phyloP scores from a whole-genome alignment of 1,284 basidiomycete genomes.

The Puccinia horiana region DNA sequence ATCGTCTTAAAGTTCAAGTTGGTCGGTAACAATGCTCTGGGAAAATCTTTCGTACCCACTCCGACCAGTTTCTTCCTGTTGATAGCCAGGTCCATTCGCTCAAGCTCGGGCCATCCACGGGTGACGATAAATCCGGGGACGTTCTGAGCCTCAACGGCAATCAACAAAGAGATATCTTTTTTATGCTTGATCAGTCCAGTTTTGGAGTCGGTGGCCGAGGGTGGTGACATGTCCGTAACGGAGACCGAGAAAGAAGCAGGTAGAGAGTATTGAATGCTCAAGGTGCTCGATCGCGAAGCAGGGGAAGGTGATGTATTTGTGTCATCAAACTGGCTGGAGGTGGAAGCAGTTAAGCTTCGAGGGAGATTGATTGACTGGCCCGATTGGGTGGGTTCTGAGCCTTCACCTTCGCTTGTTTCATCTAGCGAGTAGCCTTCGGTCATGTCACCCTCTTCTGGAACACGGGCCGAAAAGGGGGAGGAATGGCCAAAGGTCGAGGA shows the following conservation, averaged over 20 bases:
- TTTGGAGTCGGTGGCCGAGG: slow-evolving; percentile 36
- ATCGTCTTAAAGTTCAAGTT: slow-evolving; percentile 39
- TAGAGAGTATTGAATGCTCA: not conserved
- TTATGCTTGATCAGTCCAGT: slow-evolving; percentile 38
- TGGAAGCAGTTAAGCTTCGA: not conserved
- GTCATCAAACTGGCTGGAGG: not conserved
- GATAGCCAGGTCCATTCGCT: slow-evolving; percentile 40
- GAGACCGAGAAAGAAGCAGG: slow-evolving; percentile 34
- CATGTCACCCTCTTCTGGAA: slow-evolving; percentile 45
- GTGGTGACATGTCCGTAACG: slow-evolving; percentile 40
- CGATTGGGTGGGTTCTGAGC: not conserved
- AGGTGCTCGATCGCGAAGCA: slow-evolving; percentile 18
- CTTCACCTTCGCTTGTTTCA: slow-evolving; percentile 23
- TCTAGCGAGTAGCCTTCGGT: slow-evolving; percentile 40
- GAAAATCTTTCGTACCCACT: slow-evolving; percentile 42
- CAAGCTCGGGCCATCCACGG: slow-evolving; percentile 41
- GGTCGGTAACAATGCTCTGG: slow-evolving; percentile 45
- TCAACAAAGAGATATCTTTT: slow-evolving; percentile 31
- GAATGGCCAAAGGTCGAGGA: slow-evolving; percentile 15
- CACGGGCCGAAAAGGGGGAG: not conserved
- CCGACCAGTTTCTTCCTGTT: slow-evolving; percentile 35
- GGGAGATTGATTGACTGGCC: not conserved
- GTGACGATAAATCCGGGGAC: slow-evolving; percentile 47
- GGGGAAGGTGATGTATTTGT: not conserved
- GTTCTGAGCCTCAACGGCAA: slow-evolving; percentile 35